Evolutionary conservation across 148 eudicot species (phyloP).

Genomic region (Heliosperma pusillum): DNA sequence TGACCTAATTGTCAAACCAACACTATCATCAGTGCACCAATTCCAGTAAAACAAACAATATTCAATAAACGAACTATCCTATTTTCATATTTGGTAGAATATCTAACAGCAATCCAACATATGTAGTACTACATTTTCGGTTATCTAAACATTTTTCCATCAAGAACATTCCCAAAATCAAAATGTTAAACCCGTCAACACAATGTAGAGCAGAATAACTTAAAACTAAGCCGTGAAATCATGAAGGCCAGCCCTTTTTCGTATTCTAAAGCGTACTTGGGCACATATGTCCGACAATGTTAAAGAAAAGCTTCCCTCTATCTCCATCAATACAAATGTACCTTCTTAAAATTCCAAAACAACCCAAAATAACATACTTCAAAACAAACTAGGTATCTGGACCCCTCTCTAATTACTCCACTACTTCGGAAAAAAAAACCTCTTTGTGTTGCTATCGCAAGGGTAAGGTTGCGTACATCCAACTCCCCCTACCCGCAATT

Average conservation of each 20-base stretch:
- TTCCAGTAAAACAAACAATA: not conserved
- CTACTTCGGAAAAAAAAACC: too few relatives aligned
- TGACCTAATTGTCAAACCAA: not conserved
- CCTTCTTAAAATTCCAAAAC: not conserved
- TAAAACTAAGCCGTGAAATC: not conserved
- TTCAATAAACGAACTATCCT: not conserved
- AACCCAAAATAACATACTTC: not conserved
- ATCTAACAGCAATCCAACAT: not conserved
- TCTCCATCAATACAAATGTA: constrained; percentile 8
- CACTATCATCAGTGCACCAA: not conserved
- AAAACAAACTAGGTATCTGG: not conserved
- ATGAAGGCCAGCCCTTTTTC: not conserved
- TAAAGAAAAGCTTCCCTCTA: not conserved
- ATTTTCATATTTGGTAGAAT: not conserved
- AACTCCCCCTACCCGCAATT: not conserved
- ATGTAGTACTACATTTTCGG: not conserved
- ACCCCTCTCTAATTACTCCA: not conserved
- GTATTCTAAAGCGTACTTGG: not conserved
- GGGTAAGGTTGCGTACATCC: too few relatives aligned
- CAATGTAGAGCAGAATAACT: not conserved
- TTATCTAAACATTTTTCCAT: not conserved
- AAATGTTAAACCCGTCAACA: not conserved
- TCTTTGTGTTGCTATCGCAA: too few relatives aligned
- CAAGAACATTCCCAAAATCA: not conserved
- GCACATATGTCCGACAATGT: not conserved